Evolutionary conservation across 768 basidiomycete genomes (phyloP).

Genomic region (Xanthoconium purpureum): DNA sequence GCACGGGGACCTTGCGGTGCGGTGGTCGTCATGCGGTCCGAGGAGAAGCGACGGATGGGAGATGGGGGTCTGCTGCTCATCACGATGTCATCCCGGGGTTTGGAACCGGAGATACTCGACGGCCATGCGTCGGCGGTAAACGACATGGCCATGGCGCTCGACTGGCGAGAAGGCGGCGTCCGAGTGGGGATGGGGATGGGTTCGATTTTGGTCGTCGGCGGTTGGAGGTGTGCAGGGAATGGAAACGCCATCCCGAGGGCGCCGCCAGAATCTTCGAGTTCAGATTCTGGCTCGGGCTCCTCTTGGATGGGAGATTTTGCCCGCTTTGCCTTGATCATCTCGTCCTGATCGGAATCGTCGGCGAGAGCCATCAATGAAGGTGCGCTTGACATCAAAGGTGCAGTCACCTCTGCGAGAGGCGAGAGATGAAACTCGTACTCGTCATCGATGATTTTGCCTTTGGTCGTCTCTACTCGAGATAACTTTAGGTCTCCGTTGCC

Average conservation of each 20-base stretch:
- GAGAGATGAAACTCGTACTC: conserved; percentile 31
- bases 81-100: conserved; percentile 27
- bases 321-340: conserved; percentile 19
- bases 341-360: conserved; percentile 31
- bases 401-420: conserved; percentile 27
- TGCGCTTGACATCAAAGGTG: conserved; percentile 26
- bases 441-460: conserved; percentile 26
- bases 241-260: conserved; percentile 11
- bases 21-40: conserved; percentile 17
- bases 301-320: conserved; percentile 21
- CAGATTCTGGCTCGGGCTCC: conserved; percentile 25
- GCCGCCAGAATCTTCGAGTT: conserved; percentile 19
- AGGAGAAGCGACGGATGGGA: conserved; percentile 23
- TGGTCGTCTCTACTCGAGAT: conserved; percentile 15
- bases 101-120: conserved; percentile 23
- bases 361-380: conserved; percentile 30
- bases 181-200: conserved; percentile 33
- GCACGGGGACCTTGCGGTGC: conserved; percentile 17
- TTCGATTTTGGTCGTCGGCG: conserved; percentile 13
- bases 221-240: conserved; percentile 29
- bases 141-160: conserved; percentile 29
- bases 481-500: conserved; percentile 10
- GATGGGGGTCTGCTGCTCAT: conserved; percentile 31
- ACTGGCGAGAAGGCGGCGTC: conserved; percentile 25
- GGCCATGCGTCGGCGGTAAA: conserved; percentile 24